Evolutionary conservation across 2,329 filamentous ascomycete genomes (phyloP), one percentile per base, ranked within the genome.

Genomic region (Juglanconis sp.): DNA sequence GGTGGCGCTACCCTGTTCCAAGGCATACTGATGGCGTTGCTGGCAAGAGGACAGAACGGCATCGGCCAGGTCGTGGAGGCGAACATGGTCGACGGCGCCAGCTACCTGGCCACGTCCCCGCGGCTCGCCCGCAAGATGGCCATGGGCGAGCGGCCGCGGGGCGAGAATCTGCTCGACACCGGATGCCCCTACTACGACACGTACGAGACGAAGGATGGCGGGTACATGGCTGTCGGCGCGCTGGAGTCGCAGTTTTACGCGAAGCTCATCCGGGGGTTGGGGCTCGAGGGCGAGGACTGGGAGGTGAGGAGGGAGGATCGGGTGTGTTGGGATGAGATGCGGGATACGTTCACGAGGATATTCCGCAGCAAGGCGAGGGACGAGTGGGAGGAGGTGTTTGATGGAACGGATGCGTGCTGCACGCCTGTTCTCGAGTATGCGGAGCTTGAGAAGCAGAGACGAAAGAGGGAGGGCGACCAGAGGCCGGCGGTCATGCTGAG

Each of bases 1-100:
- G 94, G 94, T 24, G 94, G 94, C 38, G 87, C 89, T 0, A 87
- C 87, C 65, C 87, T 95, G 47, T 91, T 95, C 68, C 79, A 92
- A 61, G 94, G 93, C 0, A 86, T 98, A 4, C 73, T 97, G 58
- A 79, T 97, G 24, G 94, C 95, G 0, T 74, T 98, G 61, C 69
- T 96, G 9, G 81, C 86, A 13, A 79, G 92, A 38, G 77, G 74
- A 48, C 87, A 80, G 0, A 24, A 15, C n/a, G 91, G 91, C 0
- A 77, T 76, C 2, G 94, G 94, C 0, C 94, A 97, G 75, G 88
- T 97, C 11, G 92, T 98, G 8, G 92, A 97, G 76, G 91, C 91
- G 15, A 97, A 96, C 73, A 98, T 98, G 94, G 94, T 97, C 11
- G 94, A 98, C 76, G 94, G 94, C 8, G 85, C 84, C 30, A 84